Percentiles rank a stretch among this genome's conserved stretches.
Evolutionary conservation across 2,329 filamentous ascomycete genomes (phyloP).

Genomic region (Ustilaginoidea virens): DNA sequence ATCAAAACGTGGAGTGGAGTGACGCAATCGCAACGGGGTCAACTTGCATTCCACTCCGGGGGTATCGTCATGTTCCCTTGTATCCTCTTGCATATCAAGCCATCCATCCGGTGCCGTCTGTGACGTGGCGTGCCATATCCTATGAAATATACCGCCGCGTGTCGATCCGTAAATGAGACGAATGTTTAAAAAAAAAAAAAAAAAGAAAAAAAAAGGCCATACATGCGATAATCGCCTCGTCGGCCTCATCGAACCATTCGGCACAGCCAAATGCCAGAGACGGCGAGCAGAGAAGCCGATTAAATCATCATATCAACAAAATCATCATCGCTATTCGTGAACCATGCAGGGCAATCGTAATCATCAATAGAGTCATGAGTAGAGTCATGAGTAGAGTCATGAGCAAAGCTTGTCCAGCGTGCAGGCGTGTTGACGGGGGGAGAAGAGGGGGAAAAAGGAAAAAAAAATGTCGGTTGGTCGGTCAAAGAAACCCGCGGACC

Average conservation of each 20-base stretch:
- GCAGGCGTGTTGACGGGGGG: no score
- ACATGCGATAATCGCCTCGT: neutral
- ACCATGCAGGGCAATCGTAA: no score
- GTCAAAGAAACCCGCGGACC: constrained; percentile 21
- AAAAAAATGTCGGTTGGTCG: neutral
- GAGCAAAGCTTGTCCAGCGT: no score
- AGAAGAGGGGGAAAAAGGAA: constrained; percentile 4
- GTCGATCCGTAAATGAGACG: no score
- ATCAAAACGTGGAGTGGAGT: constrained; percentile 26
- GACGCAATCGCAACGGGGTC: constrained; percentile 16
- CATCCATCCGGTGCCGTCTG: no score
- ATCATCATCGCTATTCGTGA: no score
- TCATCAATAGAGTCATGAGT: no score
- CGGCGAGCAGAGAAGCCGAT: no score
- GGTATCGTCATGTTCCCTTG: constrained; percentile 22
- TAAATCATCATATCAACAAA: neutral
- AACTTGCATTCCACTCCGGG: constrained; percentile 23
- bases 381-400: no score
- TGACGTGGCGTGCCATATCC: constrained; percentile 10
- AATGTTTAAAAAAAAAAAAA: constrained; percentile 5
- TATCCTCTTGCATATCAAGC: constrained; percentile 19
- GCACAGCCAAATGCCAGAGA: constrained; percentile 7
- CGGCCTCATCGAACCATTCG: neutral
- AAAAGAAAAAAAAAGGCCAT: constrained; percentile 1
- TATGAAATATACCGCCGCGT: constrained; percentile 1